These are phyloP conservation scores for Fusarium sp. DNA, from an alignment of 2,329 filamentous ascomycete genomes.

Conservation along the genomic window DNA sequence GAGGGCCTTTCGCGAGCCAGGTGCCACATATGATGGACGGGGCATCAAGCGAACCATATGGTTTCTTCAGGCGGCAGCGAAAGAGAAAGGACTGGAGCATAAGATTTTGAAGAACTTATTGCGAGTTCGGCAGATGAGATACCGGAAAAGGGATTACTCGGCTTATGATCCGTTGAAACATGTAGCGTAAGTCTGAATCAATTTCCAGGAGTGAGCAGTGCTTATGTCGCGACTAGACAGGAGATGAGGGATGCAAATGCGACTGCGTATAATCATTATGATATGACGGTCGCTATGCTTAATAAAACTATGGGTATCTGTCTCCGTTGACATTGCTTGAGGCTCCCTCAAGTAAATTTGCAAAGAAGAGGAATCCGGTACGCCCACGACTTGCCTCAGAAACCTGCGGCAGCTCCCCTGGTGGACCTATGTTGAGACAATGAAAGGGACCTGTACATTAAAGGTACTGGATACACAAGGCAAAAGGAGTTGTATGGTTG, in stretches of 20 bases:
- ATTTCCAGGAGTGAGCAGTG: neutral
- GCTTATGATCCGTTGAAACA: slow-evolving; percentile 26
- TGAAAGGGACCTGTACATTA: slow-evolving; percentile 3
- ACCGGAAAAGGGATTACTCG: slow-evolving; percentile 8
- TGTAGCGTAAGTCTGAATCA: slow-evolving; percentile 38
- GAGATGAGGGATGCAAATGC: slow-evolving; percentile 31
- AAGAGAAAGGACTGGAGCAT: slow-evolving; percentile 74
- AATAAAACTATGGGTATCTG: slow-evolving; percentile 78
- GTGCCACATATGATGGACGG: slow-evolving; percentile 57
- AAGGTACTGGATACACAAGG: slow-evolving; percentile 10
- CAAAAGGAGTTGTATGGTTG: neutral
- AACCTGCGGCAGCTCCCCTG: neutral
- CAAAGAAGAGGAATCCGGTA: neutral
- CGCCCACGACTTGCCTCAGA: neutral
- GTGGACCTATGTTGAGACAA: neutral
- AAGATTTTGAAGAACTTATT: slow-evolving; percentile 75
- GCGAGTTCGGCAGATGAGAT: slow-evolving; percentile 40
- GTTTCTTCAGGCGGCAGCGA: slow-evolving; percentile 74
- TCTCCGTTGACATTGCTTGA: slow-evolving; percentile 51
- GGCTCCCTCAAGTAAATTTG: neutral
- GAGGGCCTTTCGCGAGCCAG: slow-evolving; percentile 62
- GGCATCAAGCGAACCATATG: slow-evolving; percentile 72
- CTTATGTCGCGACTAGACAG: slow-evolving; percentile 23
- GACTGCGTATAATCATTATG: slow-evolving; percentile 67
- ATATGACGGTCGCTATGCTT: slow-evolving; percentile 76